Evolutionary conservation across 148 eudicot genomes (phyloP).

Genomic region (Chenopodium suecicum): DNA sequence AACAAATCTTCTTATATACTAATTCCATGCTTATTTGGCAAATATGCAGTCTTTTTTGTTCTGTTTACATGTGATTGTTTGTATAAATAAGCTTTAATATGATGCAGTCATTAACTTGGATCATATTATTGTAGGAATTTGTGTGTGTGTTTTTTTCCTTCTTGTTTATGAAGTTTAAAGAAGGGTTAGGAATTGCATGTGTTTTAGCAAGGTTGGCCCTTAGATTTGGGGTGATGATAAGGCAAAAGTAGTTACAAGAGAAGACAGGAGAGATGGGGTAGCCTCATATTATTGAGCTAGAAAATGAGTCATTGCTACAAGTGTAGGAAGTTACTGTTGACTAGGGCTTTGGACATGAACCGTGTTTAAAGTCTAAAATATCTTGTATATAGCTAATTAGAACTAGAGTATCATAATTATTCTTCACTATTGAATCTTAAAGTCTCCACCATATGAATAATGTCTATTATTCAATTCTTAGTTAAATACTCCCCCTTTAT

Average conservation of each 20-base stretch:
- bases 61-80: background rate
- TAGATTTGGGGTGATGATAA: no score
- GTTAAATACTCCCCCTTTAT: background rate
- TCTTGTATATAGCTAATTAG: no score
- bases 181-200: background rate
- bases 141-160: background rate
- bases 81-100: background rate
- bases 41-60: background rate
- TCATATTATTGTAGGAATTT: background rate
- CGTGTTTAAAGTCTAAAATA: no score
- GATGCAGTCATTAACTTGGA: background rate
- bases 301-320: no score
- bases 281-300: background rate
- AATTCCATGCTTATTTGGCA: background rate
- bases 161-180: background rate
- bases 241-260: no score
- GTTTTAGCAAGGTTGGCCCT: no score
- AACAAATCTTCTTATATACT: background rate
- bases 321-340: no score
- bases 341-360: no score
- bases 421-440: background rate
- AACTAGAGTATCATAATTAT: background rate
- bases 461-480: no score
- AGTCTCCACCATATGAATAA: no score
- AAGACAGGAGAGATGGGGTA: background rate